Conservation (phyloP, 345 rosid genomes). For the Rhodamnia argentea region DNA sequence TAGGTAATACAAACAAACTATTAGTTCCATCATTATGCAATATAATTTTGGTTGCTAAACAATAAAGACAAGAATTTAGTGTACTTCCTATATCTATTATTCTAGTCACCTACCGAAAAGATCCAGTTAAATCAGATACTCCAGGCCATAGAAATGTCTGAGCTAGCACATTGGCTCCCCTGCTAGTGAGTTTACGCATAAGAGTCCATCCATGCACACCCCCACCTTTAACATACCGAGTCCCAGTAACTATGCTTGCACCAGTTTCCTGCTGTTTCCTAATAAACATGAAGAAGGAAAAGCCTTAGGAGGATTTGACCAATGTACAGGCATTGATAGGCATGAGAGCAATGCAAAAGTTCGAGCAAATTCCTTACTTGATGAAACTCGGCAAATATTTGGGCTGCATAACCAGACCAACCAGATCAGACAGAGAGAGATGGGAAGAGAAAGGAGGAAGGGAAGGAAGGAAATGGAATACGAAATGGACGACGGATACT, state of each 20-base stretch:
- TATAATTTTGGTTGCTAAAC: background rate
- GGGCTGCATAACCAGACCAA: conserved; percentile 53
- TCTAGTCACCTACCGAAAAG: conserved; percentile 53
- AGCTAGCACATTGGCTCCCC: conserved; percentile 98
- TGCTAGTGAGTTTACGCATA: conserved; percentile 92
- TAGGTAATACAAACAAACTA: conserved; percentile 11
- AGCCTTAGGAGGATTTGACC: conserved; percentile 2
- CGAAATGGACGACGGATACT: background rate
- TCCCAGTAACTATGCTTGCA: conserved; percentile 91
- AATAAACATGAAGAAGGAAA: conserved; percentile 1
- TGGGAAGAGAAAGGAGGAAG: background rate
- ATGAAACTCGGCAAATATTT: conserved; percentile 90
- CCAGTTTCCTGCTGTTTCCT: conserved; percentile 89
- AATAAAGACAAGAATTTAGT: background rate
- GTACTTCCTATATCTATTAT: background rate
- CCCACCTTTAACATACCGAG: conserved; percentile 81
- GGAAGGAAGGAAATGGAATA: background rate
- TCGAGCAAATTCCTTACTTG: conserved; percentile 40
- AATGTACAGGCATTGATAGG: background rate
- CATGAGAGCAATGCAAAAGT: background rate
- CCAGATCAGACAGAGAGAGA: background rate
- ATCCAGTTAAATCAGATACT: conserved; percentile 93
- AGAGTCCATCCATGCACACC: conserved; percentile 98
- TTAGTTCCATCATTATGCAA: conserved; percentile 1
- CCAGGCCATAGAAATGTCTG: conserved; percentile 97